Base-by-base conservation (phyloP, 371 early-diverging fungal species). In the Apophysomyces ossiformis region DNA sequence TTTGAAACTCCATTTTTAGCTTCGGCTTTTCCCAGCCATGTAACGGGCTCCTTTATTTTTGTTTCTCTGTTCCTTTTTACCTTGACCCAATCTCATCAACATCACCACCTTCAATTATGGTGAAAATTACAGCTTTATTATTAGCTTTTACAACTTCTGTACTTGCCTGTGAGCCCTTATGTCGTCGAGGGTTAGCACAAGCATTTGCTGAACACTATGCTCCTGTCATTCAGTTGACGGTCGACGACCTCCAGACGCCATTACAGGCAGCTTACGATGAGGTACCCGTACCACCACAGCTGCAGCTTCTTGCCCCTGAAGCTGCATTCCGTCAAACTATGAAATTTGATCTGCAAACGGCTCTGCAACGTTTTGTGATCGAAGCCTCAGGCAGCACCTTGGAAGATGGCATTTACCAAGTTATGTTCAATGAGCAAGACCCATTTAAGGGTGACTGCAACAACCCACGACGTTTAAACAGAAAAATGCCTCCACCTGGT, bases 371-470 rank as follows among this genome's bases (percentile, higher is more conserved):
- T 50, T 70, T 73, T 18, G 63, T 73, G 15, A 54, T 69, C 41
- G 57, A 59, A 6, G 65, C 66, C 3, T 64, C 80, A 7, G 68
- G 71, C 7, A 61, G 73, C 1, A 56, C 72, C 4, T 68, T 66
- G 62, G 78, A 77, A 64, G 69, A 77, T 64, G 77, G 78, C 5
- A 70, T 87, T 54, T 82, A 70, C 63, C 69, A 75, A 57, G 78
- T 83, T 41, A 85, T 87, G 65, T 89, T 89, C 66, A 72, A 76
- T 58, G 83, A 85, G 64, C 75, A 80, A n/a, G 74, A 85, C 45
- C 81, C 85, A 60, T 87, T 87, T 74, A 87, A 84, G 64, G 89
- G 89, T 32, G 87, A 89, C 46, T 89, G 89, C 74, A 86, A 89
- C 47, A 60, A 82, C 62, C 87, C 89, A 46, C 66, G 58, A 7